Evolutionary conservation across 2,329 filamentous ascomycete species (phyloP).

Genomic region (Clonostachys byssicola): DNA sequence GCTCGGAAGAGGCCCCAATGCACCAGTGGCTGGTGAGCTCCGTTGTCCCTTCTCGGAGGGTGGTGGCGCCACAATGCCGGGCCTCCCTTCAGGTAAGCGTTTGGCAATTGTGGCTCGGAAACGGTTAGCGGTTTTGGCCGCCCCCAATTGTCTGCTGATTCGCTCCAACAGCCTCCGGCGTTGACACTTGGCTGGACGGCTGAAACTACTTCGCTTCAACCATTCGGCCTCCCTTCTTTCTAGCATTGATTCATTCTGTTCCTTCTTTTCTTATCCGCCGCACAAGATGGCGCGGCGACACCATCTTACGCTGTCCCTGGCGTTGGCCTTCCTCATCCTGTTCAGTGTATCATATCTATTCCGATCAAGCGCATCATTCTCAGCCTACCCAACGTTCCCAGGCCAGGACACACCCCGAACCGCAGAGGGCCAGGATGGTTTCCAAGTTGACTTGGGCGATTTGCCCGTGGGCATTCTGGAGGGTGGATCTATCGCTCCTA

Average conservation of each 20-base stretch:
- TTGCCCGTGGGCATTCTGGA: slow-evolving; percentile 48
- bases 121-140: background rate
- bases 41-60: no score
- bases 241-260: background rate
- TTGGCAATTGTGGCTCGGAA: no score
- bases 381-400: slow-evolving; percentile 7
- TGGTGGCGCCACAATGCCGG: no score
- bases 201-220: no score
- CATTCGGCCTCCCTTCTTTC: no score
- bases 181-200: no score
- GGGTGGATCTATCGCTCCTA: slow-evolving; percentile 72
- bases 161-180: no score
- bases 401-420: background rate
- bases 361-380: slow-evolving; percentile 31
- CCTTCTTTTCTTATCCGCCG: background rate
- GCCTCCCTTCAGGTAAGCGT: no score
- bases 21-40: no score
- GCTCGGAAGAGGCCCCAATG: no score
- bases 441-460: slow-evolving; percentile 31
- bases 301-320: slow-evolving; percentile 47
- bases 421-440: slow-evolving; percentile 13
- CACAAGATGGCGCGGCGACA: slow-evolving; percentile 44
- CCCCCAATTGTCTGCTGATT: background rate
- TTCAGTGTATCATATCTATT: slow-evolving; percentile 56
- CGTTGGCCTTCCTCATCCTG: slow-evolving; percentile 51